phyloP scores from a whole-genome alignment of 148 eudicot species.

The Amaranthus cruentus region DNA sequence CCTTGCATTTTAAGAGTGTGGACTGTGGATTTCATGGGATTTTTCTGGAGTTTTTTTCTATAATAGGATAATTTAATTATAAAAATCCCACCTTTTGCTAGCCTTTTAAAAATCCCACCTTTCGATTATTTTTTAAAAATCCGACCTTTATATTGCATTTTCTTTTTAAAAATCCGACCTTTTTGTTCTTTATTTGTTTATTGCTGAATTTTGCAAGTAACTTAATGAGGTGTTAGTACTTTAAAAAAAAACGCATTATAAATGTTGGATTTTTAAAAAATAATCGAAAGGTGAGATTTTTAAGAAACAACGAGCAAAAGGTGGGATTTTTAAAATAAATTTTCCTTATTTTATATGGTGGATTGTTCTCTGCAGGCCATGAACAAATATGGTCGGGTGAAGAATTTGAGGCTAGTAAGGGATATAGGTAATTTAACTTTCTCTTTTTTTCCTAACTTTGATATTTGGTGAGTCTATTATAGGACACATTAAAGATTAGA shows the following conservation, averaged over 20 bases:
- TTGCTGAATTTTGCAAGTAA: not conserved
- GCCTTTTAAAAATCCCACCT: too few species aligned
- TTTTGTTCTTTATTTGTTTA: too few species aligned
- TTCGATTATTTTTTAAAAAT: too few species aligned
- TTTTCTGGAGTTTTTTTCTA: too few species aligned
- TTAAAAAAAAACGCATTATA: not conserved
- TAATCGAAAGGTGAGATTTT: not conserved
- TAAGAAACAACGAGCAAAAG: not conserved
- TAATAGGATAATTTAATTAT: too few species aligned
- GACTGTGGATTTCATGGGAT: too few species aligned
- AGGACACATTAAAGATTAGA: not conserved
- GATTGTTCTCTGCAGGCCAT: conserved; percentile 46
- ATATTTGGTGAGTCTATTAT: not conserved
- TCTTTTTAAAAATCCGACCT: too few species aligned
- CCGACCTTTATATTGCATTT: too few species aligned
- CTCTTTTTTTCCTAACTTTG: not conserved
- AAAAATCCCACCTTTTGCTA: too few species aligned
- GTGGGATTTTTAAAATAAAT: not conserved
- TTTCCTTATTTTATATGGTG: not conserved
- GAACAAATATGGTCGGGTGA: conserved; percentile 76
- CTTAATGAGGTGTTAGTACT: not conserved
- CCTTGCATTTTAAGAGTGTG: not conserved
- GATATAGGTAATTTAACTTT: conserved; percentile 53
- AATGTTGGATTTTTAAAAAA: not conserved
- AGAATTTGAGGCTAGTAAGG: conserved; percentile 76